phyloP scores from a whole-genome alignment of 257 asterid species.

The Scutellaria baicalensis region DNA sequence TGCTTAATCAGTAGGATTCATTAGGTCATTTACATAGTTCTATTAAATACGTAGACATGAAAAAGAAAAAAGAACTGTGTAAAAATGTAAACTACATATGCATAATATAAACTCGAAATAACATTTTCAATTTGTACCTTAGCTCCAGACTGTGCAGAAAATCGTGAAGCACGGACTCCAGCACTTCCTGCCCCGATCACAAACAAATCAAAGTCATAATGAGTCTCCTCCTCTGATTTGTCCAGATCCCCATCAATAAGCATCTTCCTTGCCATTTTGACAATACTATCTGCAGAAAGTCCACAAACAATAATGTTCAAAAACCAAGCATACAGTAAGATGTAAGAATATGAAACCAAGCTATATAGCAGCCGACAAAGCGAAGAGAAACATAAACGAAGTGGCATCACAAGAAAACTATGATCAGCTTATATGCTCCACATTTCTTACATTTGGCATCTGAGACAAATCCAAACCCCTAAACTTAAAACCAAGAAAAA shows the following conservation, averaged over 20 bases:
- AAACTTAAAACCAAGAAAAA: not conserved
- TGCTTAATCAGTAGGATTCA: not conserved
- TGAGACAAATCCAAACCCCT: not conserved
- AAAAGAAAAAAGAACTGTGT: not conserved
- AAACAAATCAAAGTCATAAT: constrained; percentile 76
- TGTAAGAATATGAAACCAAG: not conserved
- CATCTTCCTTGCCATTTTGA: constrained; percentile 72
- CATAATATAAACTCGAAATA: not conserved
- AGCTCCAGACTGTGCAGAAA: constrained; percentile 80
- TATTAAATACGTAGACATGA: not conserved
- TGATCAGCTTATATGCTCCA: not conserved
- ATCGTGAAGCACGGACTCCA: constrained; percentile 75
- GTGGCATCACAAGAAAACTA: not conserved
- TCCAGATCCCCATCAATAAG: constrained; percentile 51
- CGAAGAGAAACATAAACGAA: not conserved
- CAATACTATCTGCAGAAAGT: constrained; percentile 23
- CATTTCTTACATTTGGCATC: not conserved
- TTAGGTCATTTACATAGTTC: not conserved
- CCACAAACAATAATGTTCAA: not conserved
- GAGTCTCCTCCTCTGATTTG: constrained; percentile 36
- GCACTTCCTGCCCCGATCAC: constrained; percentile 98
- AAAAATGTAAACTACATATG: not conserved
- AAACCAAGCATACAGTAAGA: not conserved
- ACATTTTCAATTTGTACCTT: constrained; percentile 37
- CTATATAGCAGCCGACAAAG: not conserved